Conservation (phyloP, 2,329 filamentous ascomycete species). For the Xylariaceae sp. region DNA sequence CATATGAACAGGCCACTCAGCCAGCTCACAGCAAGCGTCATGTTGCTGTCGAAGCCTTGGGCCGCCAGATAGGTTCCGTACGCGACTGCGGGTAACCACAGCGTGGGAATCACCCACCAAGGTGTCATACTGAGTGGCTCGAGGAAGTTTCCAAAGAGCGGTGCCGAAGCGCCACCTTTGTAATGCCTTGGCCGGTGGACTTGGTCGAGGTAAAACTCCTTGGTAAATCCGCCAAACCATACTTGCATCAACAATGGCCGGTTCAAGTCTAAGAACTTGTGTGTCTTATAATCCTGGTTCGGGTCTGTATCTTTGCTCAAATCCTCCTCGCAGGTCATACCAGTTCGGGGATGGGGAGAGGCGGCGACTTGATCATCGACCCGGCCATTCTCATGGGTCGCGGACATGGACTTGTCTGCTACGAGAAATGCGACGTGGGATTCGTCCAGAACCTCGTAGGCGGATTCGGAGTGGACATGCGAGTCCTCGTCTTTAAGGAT, state of each 20-base stretch:
- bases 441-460: conserved; percentile 94
- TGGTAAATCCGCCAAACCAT: conserved; percentile 80
- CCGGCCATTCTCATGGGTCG: conserved; percentile 31
- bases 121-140: conserved; percentile 93
- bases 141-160: conserved; percentile 95
- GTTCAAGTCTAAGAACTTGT: conserved; percentile 91
- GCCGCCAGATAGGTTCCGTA: conserved; percentile 66
- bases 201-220: conserved; percentile 95
- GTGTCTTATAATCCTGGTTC: conserved; percentile 68
- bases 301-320: conserved; percentile 79
- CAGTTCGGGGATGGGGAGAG: conserved; percentile 59
- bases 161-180: conserved; percentile 85
- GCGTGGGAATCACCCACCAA: conserved; percentile 80
- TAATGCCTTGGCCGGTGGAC: conserved; percentile 95
- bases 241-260: conserved; percentile 82
- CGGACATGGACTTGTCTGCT: conserved; percentile 47
- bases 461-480: conserved; percentile 81
- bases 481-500: conserved; percentile 80
- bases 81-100: conserved; percentile 77
- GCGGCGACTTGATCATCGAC: conserved; percentile 31
- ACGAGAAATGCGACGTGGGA: conserved; percentile 75
- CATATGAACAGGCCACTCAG: conserved; percentile 68
- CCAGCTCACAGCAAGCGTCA: conserved; percentile 57
- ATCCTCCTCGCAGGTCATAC: conserved; percentile 85
- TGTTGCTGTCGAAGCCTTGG: conserved; percentile 49